Percentiles rank a stretch among this genome's conserved stretches.
Evolutionary conservation across 176 grass and related monocot genomes (phyloP).

Genomic region (Aegilops longissima): DNA sequence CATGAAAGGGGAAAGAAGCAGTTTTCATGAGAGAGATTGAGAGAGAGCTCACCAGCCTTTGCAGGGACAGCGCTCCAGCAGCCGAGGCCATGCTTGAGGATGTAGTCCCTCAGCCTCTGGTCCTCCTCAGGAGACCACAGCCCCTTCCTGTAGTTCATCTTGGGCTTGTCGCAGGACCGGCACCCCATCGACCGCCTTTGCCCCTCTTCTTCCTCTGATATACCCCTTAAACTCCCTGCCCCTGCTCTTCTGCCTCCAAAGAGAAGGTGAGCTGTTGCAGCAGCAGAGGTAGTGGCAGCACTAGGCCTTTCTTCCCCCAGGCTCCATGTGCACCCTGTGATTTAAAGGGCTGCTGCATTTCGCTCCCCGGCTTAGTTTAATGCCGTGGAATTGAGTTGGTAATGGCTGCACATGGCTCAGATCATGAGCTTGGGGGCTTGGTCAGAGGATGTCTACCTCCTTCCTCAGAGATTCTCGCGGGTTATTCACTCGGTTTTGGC

Average conservation of each 20-base stretch:
- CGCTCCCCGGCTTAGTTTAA: conserved; percentile 45
- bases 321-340: conserved; percentile 61
- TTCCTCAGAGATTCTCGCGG: conserved; percentile 39
- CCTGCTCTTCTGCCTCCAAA: not conserved
- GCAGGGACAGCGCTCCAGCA: conserved; percentile 91
- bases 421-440: conserved; percentile 35
- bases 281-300: conserved; percentile 44
- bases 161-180: conserved; percentile 78
- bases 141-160: conserved; percentile 81
- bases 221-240: not conserved
- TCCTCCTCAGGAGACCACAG: conserved; percentile 93
- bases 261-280: conserved; percentile 48
- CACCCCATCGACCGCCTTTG: conserved; percentile 48
- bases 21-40: no score
- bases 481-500: conserved; percentile 24
- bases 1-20: not conserved
- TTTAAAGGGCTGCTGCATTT: conserved; percentile 54
- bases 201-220: conserved; percentile 6
- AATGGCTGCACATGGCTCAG: conserved; percentile 40
- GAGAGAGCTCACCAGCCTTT: conserved; percentile 65
- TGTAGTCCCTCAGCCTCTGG: conserved; percentile 70
- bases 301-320: conserved; percentile 3
- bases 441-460: conserved; percentile 55
- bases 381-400: conserved; percentile 42
- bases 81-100: conserved; percentile 70